Base-by-base conservation (phyloP, 2,329 filamentous ascomycete species). In the Claviceps purpurea region DNA sequence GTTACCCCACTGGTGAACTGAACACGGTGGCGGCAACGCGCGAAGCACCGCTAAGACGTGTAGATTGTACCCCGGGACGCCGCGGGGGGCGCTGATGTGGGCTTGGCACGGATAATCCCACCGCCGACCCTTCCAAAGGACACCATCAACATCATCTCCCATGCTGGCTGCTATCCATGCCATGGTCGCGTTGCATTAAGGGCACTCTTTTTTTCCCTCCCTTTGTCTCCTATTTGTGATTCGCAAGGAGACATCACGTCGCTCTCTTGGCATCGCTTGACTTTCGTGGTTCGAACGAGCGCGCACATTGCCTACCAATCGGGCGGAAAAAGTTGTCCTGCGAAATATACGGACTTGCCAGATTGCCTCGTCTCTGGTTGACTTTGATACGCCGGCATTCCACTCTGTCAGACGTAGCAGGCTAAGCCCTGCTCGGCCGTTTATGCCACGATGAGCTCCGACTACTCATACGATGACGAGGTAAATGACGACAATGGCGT, bases 381-480 rank as follows among this genome's bases (percentile, higher is more conserved):
- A 43, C 11, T 47, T 39, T 20, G 16, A 16, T 11, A 4, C 8
- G 6, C 49, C 40, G 41, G 26, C 22, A 26, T 47, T n/a, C n/a
- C 49, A 37, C 18, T n/a, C 47, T 30, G 24, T 20, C 48, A 18
- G 49, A 26, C 50, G 37, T 60, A 63, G 65, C 62, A 57, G 64
- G 60, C 60, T 62, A 62, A 65, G 69, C 67, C 66, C 62, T 61
- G 61, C 47, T 55, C 58, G 58, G 60, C 61, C 61, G 14, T 46
- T 49, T 40, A 22, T 49, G 68, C 62, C 72, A 83, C 74, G 68
- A 93, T 93, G 82, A 90, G 85, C 66, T 88, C 87, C 64, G 91
- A 97, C 71, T 98, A 98, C 77, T 94, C 87, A 64, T 98, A 98
- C 74, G 93, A 98, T 79, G 87, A 95, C 67, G 82, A 93, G 81